Conservation (phyloP, 2,329 filamentous ascomycete species). For the Akanthomyces uredinophilus region DNA sequence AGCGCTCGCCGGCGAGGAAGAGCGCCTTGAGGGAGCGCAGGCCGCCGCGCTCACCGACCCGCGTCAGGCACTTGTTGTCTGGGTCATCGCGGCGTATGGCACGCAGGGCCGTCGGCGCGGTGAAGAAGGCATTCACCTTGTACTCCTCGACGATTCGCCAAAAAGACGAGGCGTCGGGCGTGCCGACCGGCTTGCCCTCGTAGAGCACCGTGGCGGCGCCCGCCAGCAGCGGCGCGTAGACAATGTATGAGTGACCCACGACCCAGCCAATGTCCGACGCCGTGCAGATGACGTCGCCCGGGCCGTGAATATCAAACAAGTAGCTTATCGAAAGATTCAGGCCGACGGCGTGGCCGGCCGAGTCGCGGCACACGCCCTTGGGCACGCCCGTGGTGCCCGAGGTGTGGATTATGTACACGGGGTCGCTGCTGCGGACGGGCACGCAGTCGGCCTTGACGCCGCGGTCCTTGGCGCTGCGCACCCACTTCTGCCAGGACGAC, state of each 20-base stretch:
- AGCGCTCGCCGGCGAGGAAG: conserved; percentile 85
- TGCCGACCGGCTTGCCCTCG: conserved; percentile 91
- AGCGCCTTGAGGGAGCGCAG: conserved; percentile 67
- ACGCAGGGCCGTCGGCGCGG: conserved; percentile 79
- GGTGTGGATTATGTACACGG: conserved; percentile 88
- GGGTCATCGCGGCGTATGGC: conserved; percentile 86
- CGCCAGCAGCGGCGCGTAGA: conserved; percentile 80
- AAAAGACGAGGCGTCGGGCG: conserved; percentile 79
- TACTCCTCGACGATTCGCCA: conserved; percentile 85
- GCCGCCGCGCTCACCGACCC: conserved; percentile 61
- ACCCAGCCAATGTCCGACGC: conserved; percentile 89
- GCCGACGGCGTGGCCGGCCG: conserved; percentile 82
- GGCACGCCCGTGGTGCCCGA: conserved; percentile 77
- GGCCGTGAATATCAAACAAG: conserved; percentile 75
- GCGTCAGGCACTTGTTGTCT: conserved; percentile 59
- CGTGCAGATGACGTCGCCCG: conserved; percentile 69
- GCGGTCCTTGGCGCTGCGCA: conserved; percentile 63
- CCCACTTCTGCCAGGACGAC: conserved; percentile 72
- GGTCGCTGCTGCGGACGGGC: conserved; percentile 70
- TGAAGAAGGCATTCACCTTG: conserved; percentile 78
- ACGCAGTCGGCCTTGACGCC: conserved; percentile 68
- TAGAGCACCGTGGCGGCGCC: conserved; percentile 85
- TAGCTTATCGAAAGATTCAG: conserved; percentile 78
- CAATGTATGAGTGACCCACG: conserved; percentile 66
- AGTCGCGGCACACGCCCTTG: conserved; percentile 78